Conservation (phyloP, 805 yeast genomes). For the Ogataea parapolymorpha region DNA sequence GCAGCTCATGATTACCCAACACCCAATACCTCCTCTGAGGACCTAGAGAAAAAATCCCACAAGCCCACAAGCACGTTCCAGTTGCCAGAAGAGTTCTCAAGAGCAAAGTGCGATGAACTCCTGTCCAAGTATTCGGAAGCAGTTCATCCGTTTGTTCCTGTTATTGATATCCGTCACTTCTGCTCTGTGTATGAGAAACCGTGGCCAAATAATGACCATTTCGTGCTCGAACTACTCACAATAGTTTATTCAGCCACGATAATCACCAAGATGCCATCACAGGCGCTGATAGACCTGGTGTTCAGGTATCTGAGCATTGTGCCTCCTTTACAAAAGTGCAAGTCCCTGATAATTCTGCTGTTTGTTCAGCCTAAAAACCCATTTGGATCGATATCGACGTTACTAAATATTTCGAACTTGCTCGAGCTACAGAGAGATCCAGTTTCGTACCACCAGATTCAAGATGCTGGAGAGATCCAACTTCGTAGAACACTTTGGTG, state of each 20-base stretch:
- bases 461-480: conserved; percentile 46
- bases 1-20: conserved; percentile 1
- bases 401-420: conserved; percentile 53
- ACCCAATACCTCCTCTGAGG: conserved; percentile 5
- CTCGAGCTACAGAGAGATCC: conserved; percentile 60
- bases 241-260: background rate
- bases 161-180: background rate
- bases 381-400: conserved; percentile 50
- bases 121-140: background rate
- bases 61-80: background rate
- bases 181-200: background rate
- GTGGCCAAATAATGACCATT: background rate
- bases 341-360: background rate
- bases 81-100: background rate
- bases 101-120: background rate
- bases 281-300: background rate
- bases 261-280: conserved; percentile 1
- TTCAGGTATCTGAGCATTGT: background rate
- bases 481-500: conserved; percentile 62
- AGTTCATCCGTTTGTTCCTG: background rate
- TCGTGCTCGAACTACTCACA: conserved; percentile 1
- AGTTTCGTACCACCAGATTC: conserved; percentile 44
- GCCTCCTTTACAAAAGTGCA: background rate
- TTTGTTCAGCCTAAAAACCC: conserved; percentile 27
- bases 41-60: background rate